phyloP scores from a whole-genome alignment of 78 protist species.

The Dictyostelium discoideum region dicty_2.7 NC_007088.5:821001-821500 shows the following conservation, averaged over 20 bases:
- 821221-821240: background rate
- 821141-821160: conserved; percentile 21
- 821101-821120: conserved; percentile 27
- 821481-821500: conserved; percentile 42
- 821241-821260: background rate
- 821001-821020: conserved; percentile 1
- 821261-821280: background rate
- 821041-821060: conserved; percentile 21
- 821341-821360: background rate
- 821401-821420: conserved; percentile 58
- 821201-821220: background rate
- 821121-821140: conserved; percentile 35
- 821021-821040: conserved; percentile 14
- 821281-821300: no score
- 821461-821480: conserved; percentile 72
- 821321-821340: no score
- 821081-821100: background rate
- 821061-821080: conserved; percentile 22
- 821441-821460: conserved; percentile 53
- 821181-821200: conserved; percentile 4
- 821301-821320: background rate
- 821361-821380: conserved; percentile 62
- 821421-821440: conserved; percentile 50
- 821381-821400: conserved; percentile 76
- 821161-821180: background rate